These are phyloP conservation scores for Alternaria sp. DNA, from an alignment of 2,329 filamentous ascomycete species.

Conservation along the genomic window DNA sequence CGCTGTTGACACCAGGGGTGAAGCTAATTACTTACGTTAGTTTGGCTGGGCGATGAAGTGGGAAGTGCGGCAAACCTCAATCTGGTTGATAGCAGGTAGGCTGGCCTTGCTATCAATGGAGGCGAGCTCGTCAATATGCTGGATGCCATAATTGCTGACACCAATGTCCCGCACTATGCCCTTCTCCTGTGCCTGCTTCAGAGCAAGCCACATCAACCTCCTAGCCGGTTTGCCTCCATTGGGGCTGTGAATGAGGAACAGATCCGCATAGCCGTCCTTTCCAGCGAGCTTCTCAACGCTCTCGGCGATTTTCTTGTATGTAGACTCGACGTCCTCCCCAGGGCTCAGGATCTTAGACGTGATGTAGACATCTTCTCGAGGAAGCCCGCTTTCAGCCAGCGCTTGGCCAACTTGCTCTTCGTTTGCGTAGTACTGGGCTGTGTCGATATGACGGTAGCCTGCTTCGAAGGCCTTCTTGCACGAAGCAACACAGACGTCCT, in stretches of 20 bases:
- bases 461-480: conserved; percentile 65
- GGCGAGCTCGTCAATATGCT: conserved; percentile 74
- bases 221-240: conserved; percentile 63
- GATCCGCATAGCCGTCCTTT: conserved; percentile 70
- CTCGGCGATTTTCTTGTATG: conserved; percentile 66
- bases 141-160: conserved; percentile 75
- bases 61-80: conserved; percentile 64
- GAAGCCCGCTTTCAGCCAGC: conserved; percentile 64
- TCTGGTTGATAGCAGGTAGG: conserved; percentile 77
- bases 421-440: conserved; percentile 75
- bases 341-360: conserved; percentile 73
- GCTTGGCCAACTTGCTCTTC: conserved; percentile 72
- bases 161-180: conserved; percentile 72
- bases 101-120: conserved; percentile 66
- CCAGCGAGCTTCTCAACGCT: conserved; percentile 68
- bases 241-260: conserved; percentile 75
- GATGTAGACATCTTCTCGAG: conserved; percentile 69
- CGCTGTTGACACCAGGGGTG: conserved; percentile 77
- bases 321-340: conserved; percentile 63
- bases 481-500: conserved; percentile 64
- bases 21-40: conserved; percentile 58
- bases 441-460: conserved; percentile 72
- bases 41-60: not conserved
- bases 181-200: conserved; percentile 68
- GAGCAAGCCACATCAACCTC: conserved; percentile 70